A percentile compares a stretch with the other conserved stretches of the same genome.
Conservation (phyloP, 73 alveolate genomes). For the Stentor roeselii region DNA sequence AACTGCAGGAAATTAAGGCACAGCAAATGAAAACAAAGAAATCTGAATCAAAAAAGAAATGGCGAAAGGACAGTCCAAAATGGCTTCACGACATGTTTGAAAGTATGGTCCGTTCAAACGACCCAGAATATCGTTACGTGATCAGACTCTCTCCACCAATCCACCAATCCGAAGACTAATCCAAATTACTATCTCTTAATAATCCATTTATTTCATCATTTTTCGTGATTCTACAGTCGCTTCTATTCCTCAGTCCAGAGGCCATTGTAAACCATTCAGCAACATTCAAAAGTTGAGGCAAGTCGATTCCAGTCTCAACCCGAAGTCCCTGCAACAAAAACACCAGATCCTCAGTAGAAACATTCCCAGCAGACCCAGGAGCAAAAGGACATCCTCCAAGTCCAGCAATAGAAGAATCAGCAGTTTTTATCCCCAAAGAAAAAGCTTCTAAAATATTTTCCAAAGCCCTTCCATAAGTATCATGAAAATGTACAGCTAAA, state of each 20-base stretch:
- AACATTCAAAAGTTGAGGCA: constrained; percentile 44
- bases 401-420: constrained; percentile 91
- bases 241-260: constrained; percentile 39
- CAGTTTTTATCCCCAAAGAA: constrained; percentile 70
- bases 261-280: constrained; percentile 58
- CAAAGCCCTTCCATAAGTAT: constrained; percentile 83
- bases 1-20: too few species aligned
- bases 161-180: too few species aligned
- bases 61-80: too few species aligned
- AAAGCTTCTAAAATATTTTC: constrained; percentile 73
- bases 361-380: constrained; percentile 91
- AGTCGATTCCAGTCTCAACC: constrained; percentile 76
- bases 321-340: constrained; percentile 71
- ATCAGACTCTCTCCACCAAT: too few species aligned
- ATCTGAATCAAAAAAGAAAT: too few species aligned
- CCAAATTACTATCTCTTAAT: too few species aligned
- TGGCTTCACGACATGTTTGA: too few species aligned
- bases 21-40: too few species aligned
- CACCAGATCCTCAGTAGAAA: constrained; percentile 91
- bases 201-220: too few species aligned
- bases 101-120: too few species aligned
- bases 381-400: constrained; percentile 98
- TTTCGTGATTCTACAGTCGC: constrained; percentile 28
- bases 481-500: constrained; percentile 86
- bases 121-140: too few species aligned